Evolutionary conservation across 805 yeast genomes (phyloP), one percentile per base, ranked within the genome.

Genomic region (Metschnikowia vanudenii): DNA sequence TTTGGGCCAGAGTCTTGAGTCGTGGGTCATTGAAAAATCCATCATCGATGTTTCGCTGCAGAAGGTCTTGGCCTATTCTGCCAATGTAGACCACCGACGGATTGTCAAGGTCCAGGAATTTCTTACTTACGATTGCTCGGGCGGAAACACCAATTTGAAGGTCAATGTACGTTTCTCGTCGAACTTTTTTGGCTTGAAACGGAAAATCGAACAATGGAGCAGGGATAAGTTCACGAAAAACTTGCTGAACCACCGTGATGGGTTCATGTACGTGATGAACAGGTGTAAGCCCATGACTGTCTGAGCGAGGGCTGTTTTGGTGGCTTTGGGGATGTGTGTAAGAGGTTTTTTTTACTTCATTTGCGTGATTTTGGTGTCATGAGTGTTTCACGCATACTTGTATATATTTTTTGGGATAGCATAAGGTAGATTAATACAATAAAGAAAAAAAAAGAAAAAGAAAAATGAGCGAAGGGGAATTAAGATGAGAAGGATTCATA

Each of bases 181-280:
- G 26, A 87, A 87, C 35, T 82, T 89, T 57, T 38, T 68, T 39
- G 85, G 87, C 1, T 73, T 91, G 55, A 84, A 80, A 58, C 80
- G 81, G 58, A 74, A 83, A 52, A 87, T 91, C 43, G 98, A 91
- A 64, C 73, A 74, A 29, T 89, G 96, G 96, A 81, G 95, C 24
- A 82, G 79, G 57, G 74, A 73, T 17, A 78, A 77, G 62, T 88
- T 91, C 62, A 73, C 79, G 38, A 83, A 82, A 45, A 86, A 89
- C 60, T 69, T 87, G 50, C 69, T 65, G 43, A 80, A 79, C 53
- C 81, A 90, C 14, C 76, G 88, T 52, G 69, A 78, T 51, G 96
- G 96, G 3, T 77, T 91, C 76, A 71, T 79, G 42, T 80, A 78
- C 63, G 97, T 88, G 16, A 85, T 91, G 89, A 80, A 82, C 52